Evolutionary conservation across 345 rosid species (phyloP), one percentile per base, ranked within the genome.

Genomic region (Mangifera indica): DNA sequence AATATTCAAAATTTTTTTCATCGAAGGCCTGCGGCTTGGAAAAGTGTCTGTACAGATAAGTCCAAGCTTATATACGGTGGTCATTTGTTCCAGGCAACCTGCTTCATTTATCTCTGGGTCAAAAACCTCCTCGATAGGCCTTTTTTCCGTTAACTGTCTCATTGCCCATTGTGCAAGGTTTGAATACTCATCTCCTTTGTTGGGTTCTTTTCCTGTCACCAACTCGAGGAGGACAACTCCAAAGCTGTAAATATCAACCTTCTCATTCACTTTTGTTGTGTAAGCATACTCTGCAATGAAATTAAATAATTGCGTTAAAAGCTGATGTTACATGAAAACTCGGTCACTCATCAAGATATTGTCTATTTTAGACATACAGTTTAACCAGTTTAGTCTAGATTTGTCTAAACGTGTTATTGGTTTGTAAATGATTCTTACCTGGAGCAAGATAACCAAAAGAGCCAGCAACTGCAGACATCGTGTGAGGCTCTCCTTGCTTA

Each of bases 391-490:
- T n/a, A n/a, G n/a, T n/a, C n/a, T n/a, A n/a, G n/a, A 29, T 29
- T 29, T 29, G n/a, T n/a, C n/a, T n/a, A n/a, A n/a, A n/a, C n/a
- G 32, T 29, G 32, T 5, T 71, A 10, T 40, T 53, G 13, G 13
- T 48, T 57, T 22, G 53, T 26, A 12, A 54, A 46, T 72, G 68
- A 13, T 74, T 18, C 25, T 73, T 81, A 92, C 98, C 98, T 32
- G 98, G 98, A 45, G 98, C 98, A 42, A 94, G 74, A 76, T 92
- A 94, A 26, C 98, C 97, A 54, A 85, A 87, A 18, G 99, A 89
- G 66, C 99, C 99, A 10, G 96, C 99, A 58, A 95, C 88, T 34
- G 87, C 76, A 8, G 99, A 95, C 93, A 95, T 85, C 10, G 93
- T 88, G 71, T 87, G 91, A 54, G 82, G 79, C 51, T 83, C 87